Percentiles rank a stretch among this genome's conserved stretches.
Evolutionary conservation across 352 stramenopile genomes (phyloP).

Genomic region (Lagenidium sp.): DNA sequence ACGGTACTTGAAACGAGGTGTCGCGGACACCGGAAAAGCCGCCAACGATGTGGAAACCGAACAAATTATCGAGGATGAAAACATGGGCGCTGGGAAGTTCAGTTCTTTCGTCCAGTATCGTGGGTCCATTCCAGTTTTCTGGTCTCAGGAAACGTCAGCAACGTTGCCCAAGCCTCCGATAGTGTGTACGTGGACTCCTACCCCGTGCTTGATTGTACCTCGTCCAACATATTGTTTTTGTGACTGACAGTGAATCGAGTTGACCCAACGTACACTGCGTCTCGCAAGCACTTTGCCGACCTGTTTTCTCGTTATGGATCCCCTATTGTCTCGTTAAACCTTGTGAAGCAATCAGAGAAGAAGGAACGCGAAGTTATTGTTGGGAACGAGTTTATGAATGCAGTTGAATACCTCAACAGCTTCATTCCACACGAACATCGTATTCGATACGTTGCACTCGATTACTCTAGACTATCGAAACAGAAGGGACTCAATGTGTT

Average conservation of each 20-base stretch:
- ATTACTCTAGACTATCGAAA: slow-evolving; percentile 94
- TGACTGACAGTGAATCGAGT: slow-evolving; percentile 86
- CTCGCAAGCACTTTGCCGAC: slow-evolving; percentile 91
- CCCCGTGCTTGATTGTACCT: no score
- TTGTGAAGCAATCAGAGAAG: slow-evolving; percentile 98
- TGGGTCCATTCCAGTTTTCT: slow-evolving; percentile 99
- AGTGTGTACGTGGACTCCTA: slow-evolving; percentile 27
- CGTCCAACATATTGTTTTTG: no score
- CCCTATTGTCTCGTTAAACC: slow-evolving; percentile 96
- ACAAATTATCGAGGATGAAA: slow-evolving; percentile 91
- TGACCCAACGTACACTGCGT: slow-evolving; percentile 95
- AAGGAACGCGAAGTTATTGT: slow-evolving; percentile 97
- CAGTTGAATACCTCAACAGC: slow-evolving; percentile 98
- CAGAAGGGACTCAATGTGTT: slow-evolving; percentile 93
- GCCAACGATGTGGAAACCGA: slow-evolving; percentile 99
- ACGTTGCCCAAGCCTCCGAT: slow-evolving; percentile 98
- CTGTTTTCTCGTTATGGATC: slow-evolving; percentile 95
- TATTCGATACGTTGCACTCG: slow-evolving; percentile 95
- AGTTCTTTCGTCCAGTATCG: slow-evolving; percentile 97
- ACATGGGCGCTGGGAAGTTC: slow-evolving; percentile 88
- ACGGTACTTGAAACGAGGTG: slow-evolving; percentile 95
- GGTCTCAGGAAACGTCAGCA: slow-evolving; percentile 97
- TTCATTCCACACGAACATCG: slow-evolving; percentile 87
- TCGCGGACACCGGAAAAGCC: slow-evolving; percentile 97
- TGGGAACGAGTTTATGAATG: slow-evolving; percentile 95